Percentiles rank a stretch among this genome's conserved stretches.
Evolutionary conservation across 345 rosid species (phyloP).

Genomic region (Mallotus nudiflorus): DNA sequence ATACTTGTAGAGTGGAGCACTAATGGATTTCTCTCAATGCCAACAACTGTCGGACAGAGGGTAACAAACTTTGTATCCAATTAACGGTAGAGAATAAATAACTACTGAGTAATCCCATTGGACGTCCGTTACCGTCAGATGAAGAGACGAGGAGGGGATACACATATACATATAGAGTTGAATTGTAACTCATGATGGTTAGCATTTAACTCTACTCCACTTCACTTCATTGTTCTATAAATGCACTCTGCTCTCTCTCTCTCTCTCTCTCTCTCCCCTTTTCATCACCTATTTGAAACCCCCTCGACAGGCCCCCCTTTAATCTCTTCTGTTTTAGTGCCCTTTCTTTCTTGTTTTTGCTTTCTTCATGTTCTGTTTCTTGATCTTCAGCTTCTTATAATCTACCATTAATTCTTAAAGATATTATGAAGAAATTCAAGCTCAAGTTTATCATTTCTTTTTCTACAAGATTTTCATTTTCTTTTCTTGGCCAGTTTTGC

Average conservation of each 20-base stretch:
- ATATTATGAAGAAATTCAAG: slow-evolving; percentile 4
- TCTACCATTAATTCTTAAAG: not conserved
- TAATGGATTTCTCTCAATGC: not conserved
- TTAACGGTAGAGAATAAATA: not conserved
- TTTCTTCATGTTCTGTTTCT: not conserved
- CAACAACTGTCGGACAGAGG: slow-evolving; percentile 15
- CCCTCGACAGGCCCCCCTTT: not conserved
- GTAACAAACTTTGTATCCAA: not conserved
- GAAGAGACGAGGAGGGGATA: slow-evolving; percentile 14
- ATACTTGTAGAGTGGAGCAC: not conserved
- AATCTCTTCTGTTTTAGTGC: not conserved
- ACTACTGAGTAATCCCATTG: not conserved
- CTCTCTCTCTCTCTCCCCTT: not conserved
- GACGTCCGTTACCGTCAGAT: slow-evolving; percentile 35
- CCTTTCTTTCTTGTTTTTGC: not conserved
- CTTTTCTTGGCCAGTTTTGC: no score
- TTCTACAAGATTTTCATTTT: not conserved
- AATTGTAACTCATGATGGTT: slow-evolving; percentile 23
- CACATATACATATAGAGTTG: no score
- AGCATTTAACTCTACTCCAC: slow-evolving; percentile 16
- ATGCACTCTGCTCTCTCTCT: slow-evolving; percentile 22
- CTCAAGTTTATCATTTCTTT: not conserved
- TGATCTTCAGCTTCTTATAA: not conserved
- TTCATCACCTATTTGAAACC: not conserved
- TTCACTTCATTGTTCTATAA: slow-evolving; percentile 32